Conservation (phyloP, 1,284 basidiomycete species). For the Anthracocystis walkeri region DNA sequence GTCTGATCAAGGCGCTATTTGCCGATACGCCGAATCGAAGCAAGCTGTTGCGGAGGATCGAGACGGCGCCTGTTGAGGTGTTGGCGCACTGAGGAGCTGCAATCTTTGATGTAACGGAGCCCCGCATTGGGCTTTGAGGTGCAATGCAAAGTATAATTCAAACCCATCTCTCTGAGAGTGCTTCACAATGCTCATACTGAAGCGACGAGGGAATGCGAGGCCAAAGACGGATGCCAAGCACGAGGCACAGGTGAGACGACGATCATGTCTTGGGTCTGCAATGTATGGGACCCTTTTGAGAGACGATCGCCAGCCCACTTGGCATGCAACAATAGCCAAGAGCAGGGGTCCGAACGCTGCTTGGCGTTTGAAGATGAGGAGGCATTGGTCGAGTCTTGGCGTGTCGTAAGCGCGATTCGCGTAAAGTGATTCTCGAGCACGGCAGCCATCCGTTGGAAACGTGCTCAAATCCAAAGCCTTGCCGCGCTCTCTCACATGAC, state of each 20-base stretch:
- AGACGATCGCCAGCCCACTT: background rate
- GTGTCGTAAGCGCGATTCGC: background rate
- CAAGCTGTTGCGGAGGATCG: constrained; percentile 58
- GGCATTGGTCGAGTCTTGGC: background rate
- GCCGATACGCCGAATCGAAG: constrained; percentile 71
- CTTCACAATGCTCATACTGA: background rate
- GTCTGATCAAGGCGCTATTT: constrained; percentile 87
- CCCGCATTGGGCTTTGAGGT: background rate
- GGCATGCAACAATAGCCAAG: background rate
- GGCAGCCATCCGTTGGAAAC: background rate
- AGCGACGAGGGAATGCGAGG: background rate
- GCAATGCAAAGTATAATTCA: background rate
- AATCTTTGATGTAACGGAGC: background rate
- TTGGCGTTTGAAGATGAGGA: background rate
- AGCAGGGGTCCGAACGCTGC: background rate
- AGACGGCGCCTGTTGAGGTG: constrained; percentile 39
- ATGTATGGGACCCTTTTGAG: background rate
- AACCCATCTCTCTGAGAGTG: background rate
- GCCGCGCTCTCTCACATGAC: no score
- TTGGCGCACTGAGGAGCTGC: constrained; percentile 22
- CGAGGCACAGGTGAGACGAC: constrained; percentile 2
- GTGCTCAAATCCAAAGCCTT: no score
- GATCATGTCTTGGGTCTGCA: constrained; percentile 1
- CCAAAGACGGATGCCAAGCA: background rate
- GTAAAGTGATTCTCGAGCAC: background rate